Evolutionary conservation across 23 red algal species (phyloP).

Genomic region (Gracilaria domingensis): DNA sequence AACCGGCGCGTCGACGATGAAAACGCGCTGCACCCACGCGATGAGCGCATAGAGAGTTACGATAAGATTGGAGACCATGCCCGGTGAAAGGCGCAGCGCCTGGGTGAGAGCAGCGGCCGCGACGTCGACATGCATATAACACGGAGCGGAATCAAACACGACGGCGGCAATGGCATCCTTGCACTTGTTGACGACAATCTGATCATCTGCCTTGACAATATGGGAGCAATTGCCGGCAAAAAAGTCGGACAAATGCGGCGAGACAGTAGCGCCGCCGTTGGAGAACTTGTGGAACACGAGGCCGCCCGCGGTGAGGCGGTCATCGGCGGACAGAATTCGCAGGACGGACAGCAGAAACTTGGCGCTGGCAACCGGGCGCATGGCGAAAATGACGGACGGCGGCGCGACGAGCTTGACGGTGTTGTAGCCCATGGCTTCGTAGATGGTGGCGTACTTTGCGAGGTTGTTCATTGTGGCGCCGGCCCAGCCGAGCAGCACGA

Average conservation of each 20-base stretch:
- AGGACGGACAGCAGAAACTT: constrained; percentile 49
- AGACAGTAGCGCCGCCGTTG: constrained; percentile 46
- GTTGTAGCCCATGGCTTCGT: constrained; percentile 68
- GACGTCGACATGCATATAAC: constrained; percentile 39
- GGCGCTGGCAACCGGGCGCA: constrained; percentile 34
- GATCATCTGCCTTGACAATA: constrained; percentile 43
- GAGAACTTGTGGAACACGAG: constrained; percentile 64
- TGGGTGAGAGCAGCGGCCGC: constrained; percentile 47
- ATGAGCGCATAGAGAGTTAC: constrained; percentile 1
- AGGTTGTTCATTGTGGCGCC: constrained; percentile 41
- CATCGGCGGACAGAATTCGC: constrained; percentile 48
- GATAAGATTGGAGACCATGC: constrained; percentile 24
- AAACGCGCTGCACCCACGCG: constrained; percentile 42
- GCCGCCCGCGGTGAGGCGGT: constrained; percentile 38
- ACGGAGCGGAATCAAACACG: constrained; percentile 62
- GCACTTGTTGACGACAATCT: constrained; percentile 50
- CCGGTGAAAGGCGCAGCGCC: neutral
- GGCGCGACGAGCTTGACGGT: constrained; percentile 15
- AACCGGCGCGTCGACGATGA: constrained; percentile 41
- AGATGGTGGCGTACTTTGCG: constrained; percentile 51
- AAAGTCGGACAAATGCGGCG: constrained; percentile 54
- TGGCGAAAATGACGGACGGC: constrained; percentile 49
- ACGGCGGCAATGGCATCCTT: constrained; percentile 63
- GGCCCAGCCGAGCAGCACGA: constrained; percentile 53
- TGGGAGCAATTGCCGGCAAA: constrained; percentile 37